These are phyloP conservation scores for Fusarium sarcochroum DNA, from an alignment of 2,329 filamentous ascomycete species.

Conservation along the genomic window DNA sequence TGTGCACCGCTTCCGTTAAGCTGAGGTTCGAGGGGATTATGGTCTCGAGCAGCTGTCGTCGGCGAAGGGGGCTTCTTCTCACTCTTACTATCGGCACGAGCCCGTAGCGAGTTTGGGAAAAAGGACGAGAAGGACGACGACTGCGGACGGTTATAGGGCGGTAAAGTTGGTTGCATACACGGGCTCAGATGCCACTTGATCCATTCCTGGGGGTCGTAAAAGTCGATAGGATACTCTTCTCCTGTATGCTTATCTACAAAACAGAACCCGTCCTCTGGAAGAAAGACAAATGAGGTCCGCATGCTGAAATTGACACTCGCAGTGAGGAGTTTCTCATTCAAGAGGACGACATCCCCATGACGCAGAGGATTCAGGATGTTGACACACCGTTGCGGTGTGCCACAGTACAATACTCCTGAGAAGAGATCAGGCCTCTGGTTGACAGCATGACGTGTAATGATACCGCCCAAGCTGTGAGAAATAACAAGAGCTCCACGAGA, in stretches of 20 bases:
- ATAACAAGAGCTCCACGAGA: slow-evolving; percentile 83
- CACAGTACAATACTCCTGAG: slow-evolving; percentile 86
- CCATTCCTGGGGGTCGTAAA: slow-evolving; percentile 86
- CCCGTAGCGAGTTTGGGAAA: slow-evolving; percentile 61
- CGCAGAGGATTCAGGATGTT: slow-evolving; percentile 92
- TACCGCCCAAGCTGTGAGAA: slow-evolving; percentile 87
- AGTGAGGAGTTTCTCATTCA: slow-evolving; percentile 90
- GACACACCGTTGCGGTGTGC: slow-evolving; percentile 86
- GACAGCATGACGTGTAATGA: slow-evolving; percentile 90
- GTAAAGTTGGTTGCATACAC: slow-evolving; percentile 77
- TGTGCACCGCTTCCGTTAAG: slow-evolving; percentile 42
- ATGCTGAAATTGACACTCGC: slow-evolving; percentile 95
- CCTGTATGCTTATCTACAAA: slow-evolving; percentile 88
- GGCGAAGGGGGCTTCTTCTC: slow-evolving; percentile 51
- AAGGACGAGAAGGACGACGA: slow-evolving; percentile 63
- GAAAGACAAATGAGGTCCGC: slow-evolving; percentile 84
- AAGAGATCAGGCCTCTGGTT: slow-evolving; percentile 90
- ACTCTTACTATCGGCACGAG: slow-evolving; percentile 60
- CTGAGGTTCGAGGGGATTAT: slow-evolving; percentile 48
- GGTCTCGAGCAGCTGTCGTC: slow-evolving; percentile 54
- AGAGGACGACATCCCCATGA: slow-evolving; percentile 91
- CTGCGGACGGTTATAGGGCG: slow-evolving; percentile 63
- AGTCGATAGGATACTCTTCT: slow-evolving; percentile 85
- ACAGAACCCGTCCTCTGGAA: slow-evolving; percentile 89
- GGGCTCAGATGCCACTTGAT: slow-evolving; percentile 83